Percentiles rank a stretch among this genome's conserved stretches.
These are phyloP conservation scores for Asterella californica DNA, from an alignment of 225 moss, liverwort and hornwort genomes.

Conservation along the genomic window DNA sequence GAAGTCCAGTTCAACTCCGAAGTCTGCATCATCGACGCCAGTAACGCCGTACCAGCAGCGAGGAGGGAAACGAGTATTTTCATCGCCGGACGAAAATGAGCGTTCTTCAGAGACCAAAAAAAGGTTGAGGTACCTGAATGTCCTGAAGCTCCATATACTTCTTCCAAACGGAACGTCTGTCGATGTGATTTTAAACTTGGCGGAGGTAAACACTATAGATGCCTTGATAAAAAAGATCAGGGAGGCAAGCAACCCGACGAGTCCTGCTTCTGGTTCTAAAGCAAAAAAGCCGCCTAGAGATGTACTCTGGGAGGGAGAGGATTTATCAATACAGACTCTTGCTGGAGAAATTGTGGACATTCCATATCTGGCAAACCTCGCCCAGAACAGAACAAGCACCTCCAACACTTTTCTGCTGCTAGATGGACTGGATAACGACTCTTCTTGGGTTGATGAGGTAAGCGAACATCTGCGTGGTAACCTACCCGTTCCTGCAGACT, in stretches of 20 bases:
- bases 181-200: not conserved
- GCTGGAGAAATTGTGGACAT: slow-evolving; percentile 1
- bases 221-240: slow-evolving; percentile 4
- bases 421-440: slow-evolving; percentile 11
- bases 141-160: slow-evolving; percentile 19
- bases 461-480: not conserved
- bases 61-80: not conserved
- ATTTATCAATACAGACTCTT: not conserved
- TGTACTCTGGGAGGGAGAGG: slow-evolving; percentile 1
- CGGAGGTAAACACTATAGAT: not conserved
- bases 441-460: slow-evolving; percentile 1
- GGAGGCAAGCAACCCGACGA: not conserved
- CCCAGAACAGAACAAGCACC: not conserved
- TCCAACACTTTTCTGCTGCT: not conserved
- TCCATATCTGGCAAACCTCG: not conserved
- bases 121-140: slow-evolving; percentile 26
- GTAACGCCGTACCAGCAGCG: slow-evolving; percentile 11
- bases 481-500: not conserved
- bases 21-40: not conserved
- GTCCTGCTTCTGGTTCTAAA: not conserved
- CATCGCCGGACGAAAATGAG: not conserved
- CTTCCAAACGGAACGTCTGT: slow-evolving; percentile 30
- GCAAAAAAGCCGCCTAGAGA: slow-evolving; percentile 1
- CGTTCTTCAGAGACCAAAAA: slow-evolving; percentile 9
- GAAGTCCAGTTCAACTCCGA: not conserved